phyloP scores from a whole-genome alignment of 2,329 filamentous ascomycete genomes.

The Cordyceps cateniannulata region DNA sequence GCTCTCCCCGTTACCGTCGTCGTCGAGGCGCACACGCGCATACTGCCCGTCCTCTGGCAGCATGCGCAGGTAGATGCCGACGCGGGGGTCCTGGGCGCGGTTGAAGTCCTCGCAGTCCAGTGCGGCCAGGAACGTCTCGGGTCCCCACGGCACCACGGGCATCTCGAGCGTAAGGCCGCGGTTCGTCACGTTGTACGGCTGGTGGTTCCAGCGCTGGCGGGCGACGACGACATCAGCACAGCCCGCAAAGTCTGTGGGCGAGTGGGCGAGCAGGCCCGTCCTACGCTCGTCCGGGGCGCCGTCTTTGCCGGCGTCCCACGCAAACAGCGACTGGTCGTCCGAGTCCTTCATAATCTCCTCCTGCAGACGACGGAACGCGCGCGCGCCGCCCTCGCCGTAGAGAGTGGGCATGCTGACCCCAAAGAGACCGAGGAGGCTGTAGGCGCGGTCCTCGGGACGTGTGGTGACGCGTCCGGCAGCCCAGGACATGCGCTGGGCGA shows the following conservation, averaged over 20 bases:
- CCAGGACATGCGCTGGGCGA: slow-evolving; percentile 21
- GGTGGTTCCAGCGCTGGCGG: not conserved
- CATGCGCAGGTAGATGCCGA: slow-evolving; percentile 10
- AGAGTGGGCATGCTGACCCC: slow-evolving; percentile 22
- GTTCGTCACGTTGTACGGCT: slow-evolving; percentile 10
- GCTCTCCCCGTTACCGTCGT: not conserved
- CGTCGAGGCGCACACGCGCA: not conserved
- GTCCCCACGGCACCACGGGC: slow-evolving; percentile 11
- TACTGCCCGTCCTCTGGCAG: not conserved
- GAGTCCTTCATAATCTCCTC: slow-evolving; percentile 19
- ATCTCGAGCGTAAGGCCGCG: slow-evolving; percentile 11
- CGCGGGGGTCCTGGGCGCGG: not conserved
- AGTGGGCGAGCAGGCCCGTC: no score
- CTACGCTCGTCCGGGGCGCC: not conserved
- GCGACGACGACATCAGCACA: not conserved
- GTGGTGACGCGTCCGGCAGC: slow-evolving; percentile 18
- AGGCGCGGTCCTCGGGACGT: slow-evolving; percentile 20
- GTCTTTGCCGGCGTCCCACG: slow-evolving; percentile 14
- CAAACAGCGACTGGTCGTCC: slow-evolving; percentile 19
- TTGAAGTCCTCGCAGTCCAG: slow-evolving; percentile 5
- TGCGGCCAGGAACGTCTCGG: slow-evolving; percentile 10
- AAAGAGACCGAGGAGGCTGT: slow-evolving; percentile 21
- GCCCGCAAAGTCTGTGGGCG: not conserved
- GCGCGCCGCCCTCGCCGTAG: slow-evolving; percentile 17
- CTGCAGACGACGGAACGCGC: slow-evolving; percentile 17